Conservation (phyloP, 2,329 filamentous ascomycete species). For the Penicillium decumbens region DNA sequence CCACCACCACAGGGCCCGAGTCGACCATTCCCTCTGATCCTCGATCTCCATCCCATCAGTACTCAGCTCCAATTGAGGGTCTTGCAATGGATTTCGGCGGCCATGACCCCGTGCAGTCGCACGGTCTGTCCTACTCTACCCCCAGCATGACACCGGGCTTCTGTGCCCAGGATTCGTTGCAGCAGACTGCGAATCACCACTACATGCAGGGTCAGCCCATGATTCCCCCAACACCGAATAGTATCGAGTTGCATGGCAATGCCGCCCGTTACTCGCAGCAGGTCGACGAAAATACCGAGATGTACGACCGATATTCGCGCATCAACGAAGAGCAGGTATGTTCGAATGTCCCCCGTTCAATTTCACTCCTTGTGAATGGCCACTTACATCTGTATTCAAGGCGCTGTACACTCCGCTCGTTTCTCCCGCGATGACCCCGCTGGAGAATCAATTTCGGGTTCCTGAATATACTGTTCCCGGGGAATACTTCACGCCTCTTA, state of each 20-base stretch:
- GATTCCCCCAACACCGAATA: constrained; percentile 48
- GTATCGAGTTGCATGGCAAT: constrained; percentile 46
- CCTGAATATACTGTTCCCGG: constrained; percentile 47
- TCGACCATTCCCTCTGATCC: constrained; percentile 28
- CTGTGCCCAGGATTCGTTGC: constrained; percentile 31
- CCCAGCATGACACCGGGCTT: constrained; percentile 32
- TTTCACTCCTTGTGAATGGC: background rate
- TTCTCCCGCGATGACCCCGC: constrained; percentile 49
- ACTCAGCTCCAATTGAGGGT: constrained; percentile 32
- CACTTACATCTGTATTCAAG: constrained; percentile 23
- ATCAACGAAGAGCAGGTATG: constrained; percentile 44
- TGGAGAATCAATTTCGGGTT: constrained; percentile 46
- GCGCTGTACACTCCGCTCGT: constrained; percentile 48
- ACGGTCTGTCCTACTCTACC: constrained; percentile 29
- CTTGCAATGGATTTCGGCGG: constrained; percentile 32
- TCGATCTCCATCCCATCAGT: constrained; percentile 24
- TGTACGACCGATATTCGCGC: constrained; percentile 45
- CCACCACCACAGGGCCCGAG: constrained; percentile 28
- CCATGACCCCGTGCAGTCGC: constrained; percentile 14
- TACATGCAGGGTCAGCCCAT: constrained; percentile 33
- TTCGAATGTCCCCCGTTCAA: background rate
- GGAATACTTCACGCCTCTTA: constrained; percentile 49
- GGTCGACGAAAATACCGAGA: constrained; percentile 39
- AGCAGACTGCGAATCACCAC: constrained; percentile 21
- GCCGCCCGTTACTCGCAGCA: constrained; percentile 39